Base-by-base conservation (phyloP, 139 green algal genomes). In the Astrephomene gubernaculifera region DNA sequence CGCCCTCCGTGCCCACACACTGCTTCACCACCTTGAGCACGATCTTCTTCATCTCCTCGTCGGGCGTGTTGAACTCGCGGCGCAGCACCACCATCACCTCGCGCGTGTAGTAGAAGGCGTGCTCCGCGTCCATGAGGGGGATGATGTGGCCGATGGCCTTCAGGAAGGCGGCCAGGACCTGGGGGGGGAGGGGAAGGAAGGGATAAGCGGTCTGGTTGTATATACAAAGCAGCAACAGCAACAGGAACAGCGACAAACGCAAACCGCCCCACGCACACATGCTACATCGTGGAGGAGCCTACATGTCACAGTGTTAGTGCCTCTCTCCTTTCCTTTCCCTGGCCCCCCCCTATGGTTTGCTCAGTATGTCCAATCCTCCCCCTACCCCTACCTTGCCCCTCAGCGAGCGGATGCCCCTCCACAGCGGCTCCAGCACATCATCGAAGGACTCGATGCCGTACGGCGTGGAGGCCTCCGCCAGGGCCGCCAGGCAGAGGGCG, bases 11-110 rank as follows among this genome's bases (percentile, higher is more conserved):
- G 53, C 65, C 90, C 82, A 99, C 97, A 88, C 96, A 99, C 93
- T 99, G 97, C 94, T 99, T 97, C 31, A 99, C 96, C 85, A 99
- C 93, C 91, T 99, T 98, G 74, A 99, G 95, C 92, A 99, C 96
- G 81, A 99, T 99, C 94, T 99, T 99, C 95, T 99, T 99, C 97
- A 99, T 99, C 93, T 99, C 97, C 90, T 99, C 97, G 89, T 99
- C 97, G 0, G 97, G 96, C 3, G 96, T 98, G 89, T 93, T 85
- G 89, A 99, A 99, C 93, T 99, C 97, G n/a, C 97, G 91, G 71
- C 98, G 94, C 68, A 98, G 92, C 73, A 99, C 94, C 36, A 99
- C 89, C 97, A 99, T 99, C 33, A 99, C 95, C 89, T 99, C 97
- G 2, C 92, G 81, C 1, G 97, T 99, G 93, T 99, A 99, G 91